Base-by-base conservation (phyloP, 495 filamentous ascomycete species). In the Neurospora discreta region DNA sequence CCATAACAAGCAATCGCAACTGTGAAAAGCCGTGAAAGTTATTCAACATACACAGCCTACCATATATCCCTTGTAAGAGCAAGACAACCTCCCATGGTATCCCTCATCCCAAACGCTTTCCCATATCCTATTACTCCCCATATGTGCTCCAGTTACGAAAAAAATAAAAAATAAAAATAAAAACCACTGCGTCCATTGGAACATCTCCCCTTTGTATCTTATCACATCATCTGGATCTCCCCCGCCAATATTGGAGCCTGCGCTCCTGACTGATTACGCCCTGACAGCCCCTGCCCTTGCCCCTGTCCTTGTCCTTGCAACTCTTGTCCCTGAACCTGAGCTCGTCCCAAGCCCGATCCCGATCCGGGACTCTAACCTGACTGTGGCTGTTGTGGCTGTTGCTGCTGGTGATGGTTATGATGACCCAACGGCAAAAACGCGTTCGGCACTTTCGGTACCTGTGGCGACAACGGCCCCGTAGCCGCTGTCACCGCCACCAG, bases 401-500 rank as follows among this genome's bases (percentile, higher is more conserved):
- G n/a, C n/a, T n/a, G n/a, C n/a, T n/a, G n/a, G 73, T 58, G 4
- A 16, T 58, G 46, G 13, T 30, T 2, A 58, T 58, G 73, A 39
- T 73, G 72, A 39, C 69, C 67, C 44, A 69, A 65, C n/a, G 70
- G 23, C 68, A 79, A 70, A 58, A 76, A 77, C 20, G 68, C 71
- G n/a, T 74, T 73, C n/a, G 73, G 67, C 60, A 77, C 73, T 46
- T 76, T 79, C 0, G 76, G 73, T 46, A 75, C 73, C 71, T 69
- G 70, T 30, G 74, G 74, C 39, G 72, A 76, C 70, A 30, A 41
- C 67, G 36, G 60, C 39, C 39, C 42, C 43, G 43, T 30, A 70
- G 39, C 60, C 20, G 70, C 70, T n/a, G 40, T 36, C 39, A 39
- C 60, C n/a, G 40, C 38, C 65, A 67, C 42, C 71, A 90, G 78